Evolutionary conservation across 2,329 filamentous ascomycete species (phyloP).

Genomic region (Zymoseptoria brevis): DNA sequence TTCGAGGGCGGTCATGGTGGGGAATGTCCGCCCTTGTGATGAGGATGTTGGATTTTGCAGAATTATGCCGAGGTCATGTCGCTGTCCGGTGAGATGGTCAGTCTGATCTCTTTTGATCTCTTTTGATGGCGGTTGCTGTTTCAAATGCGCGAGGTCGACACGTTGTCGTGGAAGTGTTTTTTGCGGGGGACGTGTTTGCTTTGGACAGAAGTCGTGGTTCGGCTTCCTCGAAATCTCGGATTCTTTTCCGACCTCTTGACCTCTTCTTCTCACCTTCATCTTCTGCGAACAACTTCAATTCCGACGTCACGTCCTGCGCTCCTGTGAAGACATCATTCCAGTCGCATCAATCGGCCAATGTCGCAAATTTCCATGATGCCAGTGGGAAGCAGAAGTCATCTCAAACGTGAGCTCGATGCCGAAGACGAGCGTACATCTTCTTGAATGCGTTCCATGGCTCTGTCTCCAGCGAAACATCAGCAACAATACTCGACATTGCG

Average conservation of each 20-base stretch:
- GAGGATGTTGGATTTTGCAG: background rate
- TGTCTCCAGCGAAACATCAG: too few relatives aligned
- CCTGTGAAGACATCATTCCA: background rate
- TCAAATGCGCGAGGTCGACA: background rate
- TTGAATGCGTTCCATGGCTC: too few relatives aligned
- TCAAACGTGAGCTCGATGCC: too few relatives aligned
- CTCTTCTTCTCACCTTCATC: background rate
- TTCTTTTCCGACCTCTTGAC: background rate
- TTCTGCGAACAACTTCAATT: background rate
- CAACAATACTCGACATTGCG: too few relatives aligned
- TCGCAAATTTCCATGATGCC: background rate
- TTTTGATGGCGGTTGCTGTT: background rate
- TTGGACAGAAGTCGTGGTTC: background rate
- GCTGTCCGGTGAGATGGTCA: background rate
- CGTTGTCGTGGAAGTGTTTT: background rate
- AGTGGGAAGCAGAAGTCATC: too few relatives aligned
- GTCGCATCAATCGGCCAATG: background rate
- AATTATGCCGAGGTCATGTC: too few relatives aligned
- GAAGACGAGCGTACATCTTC: too few relatives aligned
- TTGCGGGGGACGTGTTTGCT: background rate
- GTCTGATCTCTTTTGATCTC: background rate
- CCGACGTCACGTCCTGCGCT: background rate
- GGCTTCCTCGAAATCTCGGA: background rate
- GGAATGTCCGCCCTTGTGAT: background rate
- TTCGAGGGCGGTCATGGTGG: slow-evolving; percentile 50